A percentile compares a stretch with the other conserved stretches of the same genome.
Conservation (phyloP, 768 basidiomycete species). For the Pleurotus platypus region DNA sequence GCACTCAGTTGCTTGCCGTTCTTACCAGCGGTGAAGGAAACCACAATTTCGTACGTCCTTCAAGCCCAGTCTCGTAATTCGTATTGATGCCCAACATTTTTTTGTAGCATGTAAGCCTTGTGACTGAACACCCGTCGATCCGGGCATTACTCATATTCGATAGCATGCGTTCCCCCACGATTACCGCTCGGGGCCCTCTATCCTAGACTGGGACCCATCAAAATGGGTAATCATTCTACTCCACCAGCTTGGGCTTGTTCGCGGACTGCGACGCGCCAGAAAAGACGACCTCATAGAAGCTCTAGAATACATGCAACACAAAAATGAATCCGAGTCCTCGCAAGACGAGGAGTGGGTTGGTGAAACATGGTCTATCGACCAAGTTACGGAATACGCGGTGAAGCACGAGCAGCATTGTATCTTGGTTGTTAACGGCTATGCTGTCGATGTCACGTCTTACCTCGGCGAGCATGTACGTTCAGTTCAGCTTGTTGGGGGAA, state of each 20-base stretch:
- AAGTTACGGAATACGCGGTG: slow-evolving; percentile 30
- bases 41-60: slow-evolving; percentile 62
- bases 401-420: slow-evolving; percentile 37
- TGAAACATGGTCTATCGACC: slow-evolving; percentile 34
- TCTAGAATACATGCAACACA: slow-evolving; percentile 42
- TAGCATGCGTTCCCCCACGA: slow-evolving; percentile 80
- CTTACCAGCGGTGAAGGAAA: slow-evolving; percentile 77
- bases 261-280: slow-evolving; percentile 45
- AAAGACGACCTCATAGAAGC: slow-evolving; percentile 48
- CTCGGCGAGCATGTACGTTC: slow-evolving; percentile 62
- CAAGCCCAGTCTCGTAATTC: background rate
- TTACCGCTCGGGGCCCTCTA: slow-evolving; percentile 63
- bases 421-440: slow-evolving; percentile 55
- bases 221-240: slow-evolving; percentile 71
- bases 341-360: slow-evolving; percentile 28
- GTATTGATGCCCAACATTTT: background rate
- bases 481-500: background rate
- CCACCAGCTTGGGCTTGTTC: slow-evolving; percentile 42
- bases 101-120: slow-evolving; percentile 40
- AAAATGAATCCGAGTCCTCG: slow-evolving; percentile 20
- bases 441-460: slow-evolving; percentile 60
- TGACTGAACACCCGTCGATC: background rate
- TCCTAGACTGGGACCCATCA: slow-evolving; percentile 72
- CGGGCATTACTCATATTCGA: background rate
- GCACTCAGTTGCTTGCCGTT: slow-evolving; percentile 54